Conservation (phyloP, 1,139 yeast genomes). For the Geotrichum australiense region DNA sequence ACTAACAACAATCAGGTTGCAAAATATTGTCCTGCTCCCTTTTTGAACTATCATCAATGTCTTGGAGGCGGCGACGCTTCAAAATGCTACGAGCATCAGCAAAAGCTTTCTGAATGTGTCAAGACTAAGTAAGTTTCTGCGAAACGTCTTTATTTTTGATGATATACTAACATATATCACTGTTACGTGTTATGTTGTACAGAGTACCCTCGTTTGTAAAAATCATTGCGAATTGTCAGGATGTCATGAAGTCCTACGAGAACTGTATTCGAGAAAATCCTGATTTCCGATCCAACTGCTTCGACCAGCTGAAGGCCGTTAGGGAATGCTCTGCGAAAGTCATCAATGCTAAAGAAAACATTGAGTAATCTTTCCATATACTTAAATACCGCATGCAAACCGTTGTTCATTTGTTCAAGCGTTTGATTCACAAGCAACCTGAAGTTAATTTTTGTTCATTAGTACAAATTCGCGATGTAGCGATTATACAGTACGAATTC, state of each 20-base stretch:
- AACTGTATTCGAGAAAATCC: conserved; percentile 44
- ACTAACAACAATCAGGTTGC: conserved; percentile 41
- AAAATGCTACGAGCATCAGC: conserved; percentile 47
- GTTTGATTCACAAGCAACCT: no score
- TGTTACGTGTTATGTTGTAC: no score
- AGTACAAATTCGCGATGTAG: no score
- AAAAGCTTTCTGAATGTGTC: conserved; percentile 49
- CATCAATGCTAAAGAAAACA: conserved; percentile 23
- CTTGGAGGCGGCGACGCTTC: conserved; percentile 45
- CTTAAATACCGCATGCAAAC: no score
- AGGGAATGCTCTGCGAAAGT: conserved; percentile 35
- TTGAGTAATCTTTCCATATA: no score
- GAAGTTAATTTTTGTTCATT: no score
- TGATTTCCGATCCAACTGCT: conserved; percentile 39
- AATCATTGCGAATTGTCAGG: conserved; percentile 53
- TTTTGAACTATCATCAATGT: conserved; percentile 59
- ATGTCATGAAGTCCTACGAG: conserved; percentile 52
- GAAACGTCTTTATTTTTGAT: not conserved
- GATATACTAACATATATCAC: not conserved
- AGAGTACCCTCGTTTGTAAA: conserved; percentile 57
- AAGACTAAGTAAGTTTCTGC: conserved; percentile 33
- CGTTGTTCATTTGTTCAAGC: no score
- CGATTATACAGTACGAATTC: no score
- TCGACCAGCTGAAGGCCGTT: conserved; percentile 34
- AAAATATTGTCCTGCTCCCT: conserved; percentile 56